A percentile compares a stretch with the other conserved stretches of the same genome.
phyloP scores from a whole-genome alignment of 257 asterid species.

The Solanum infundibuliforme region DNA sequence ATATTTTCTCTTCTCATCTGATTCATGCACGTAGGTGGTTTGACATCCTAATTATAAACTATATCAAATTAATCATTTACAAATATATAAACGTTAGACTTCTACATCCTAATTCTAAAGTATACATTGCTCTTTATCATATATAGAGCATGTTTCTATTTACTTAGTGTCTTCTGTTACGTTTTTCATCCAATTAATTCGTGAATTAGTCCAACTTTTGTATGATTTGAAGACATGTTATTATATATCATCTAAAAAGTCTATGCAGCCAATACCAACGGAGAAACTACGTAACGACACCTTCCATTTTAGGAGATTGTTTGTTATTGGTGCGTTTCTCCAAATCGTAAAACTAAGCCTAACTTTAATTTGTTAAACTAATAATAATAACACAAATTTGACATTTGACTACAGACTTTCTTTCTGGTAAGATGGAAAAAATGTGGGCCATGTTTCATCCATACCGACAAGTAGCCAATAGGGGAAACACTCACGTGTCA shows the following conservation, averaged over 20 bases:
- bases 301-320: background rate
- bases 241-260: background rate
- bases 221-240: background rate
- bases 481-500: slow-evolving; percentile 28
- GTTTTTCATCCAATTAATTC: background rate
- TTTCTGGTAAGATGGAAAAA: slow-evolving; percentile 1
- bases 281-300: background rate
- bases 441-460: slow-evolving; percentile 24
- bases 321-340: background rate
- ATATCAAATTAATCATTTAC: background rate
- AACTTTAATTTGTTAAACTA: slow-evolving; percentile 7
- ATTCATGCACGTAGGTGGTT: background rate
- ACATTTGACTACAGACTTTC: slow-evolving; percentile 10
- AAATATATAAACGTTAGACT: background rate
- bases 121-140: background rate
- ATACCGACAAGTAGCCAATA: slow-evolving; percentile 33
- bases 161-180: background rate
- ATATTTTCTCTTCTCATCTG: background rate
- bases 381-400: slow-evolving; percentile 1
- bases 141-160: background rate
- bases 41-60: background rate
- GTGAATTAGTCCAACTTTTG: background rate
- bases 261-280: slow-evolving; percentile 3
- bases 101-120: background rate
- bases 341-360: slow-evolving; percentile 16